Conservation (phyloP, 2,329 filamentous ascomycete species). For the Aspergillus floridensis region DNA sequence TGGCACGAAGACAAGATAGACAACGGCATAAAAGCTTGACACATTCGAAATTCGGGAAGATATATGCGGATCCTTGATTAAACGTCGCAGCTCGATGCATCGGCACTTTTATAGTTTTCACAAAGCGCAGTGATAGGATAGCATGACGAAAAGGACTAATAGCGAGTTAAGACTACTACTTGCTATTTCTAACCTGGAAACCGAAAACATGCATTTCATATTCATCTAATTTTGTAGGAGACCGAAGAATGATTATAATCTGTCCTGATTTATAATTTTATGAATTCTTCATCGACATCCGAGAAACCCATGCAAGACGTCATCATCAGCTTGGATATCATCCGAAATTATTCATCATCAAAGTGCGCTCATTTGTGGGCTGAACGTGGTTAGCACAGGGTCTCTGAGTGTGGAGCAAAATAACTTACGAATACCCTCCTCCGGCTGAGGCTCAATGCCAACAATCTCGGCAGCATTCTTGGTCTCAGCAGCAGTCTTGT, state of each 20-base stretch:
- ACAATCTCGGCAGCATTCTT: conserved; percentile 62
- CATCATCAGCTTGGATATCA: conserved; percentile 14
- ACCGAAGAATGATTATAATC: neutral
- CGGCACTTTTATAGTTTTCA: too few species aligned
- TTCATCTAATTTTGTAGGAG: neutral
- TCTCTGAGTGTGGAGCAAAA: neutral
- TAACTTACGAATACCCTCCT: conserved; percentile 57
- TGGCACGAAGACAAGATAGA: too few species aligned
- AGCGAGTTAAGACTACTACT: neutral
- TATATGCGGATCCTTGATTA: too few species aligned
- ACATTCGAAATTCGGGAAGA: too few species aligned
- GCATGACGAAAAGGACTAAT: too few species aligned
- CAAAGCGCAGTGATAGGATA: too few species aligned
- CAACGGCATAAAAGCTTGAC: too few species aligned
- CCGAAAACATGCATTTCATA: neutral
- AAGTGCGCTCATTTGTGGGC: conserved; percentile 33
- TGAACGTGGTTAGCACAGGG: conserved; percentile 23
- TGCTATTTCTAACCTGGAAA: neutral
- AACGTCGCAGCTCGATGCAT: too few species aligned
- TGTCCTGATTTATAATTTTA: conserved; percentile 12
- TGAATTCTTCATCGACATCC: conserved; percentile 25
- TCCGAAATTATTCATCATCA: conserved; percentile 11
- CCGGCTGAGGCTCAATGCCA: conserved; percentile 57
- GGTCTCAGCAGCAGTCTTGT: conserved; percentile 52
- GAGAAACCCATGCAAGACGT: conserved; percentile 22